Base-by-base conservation (phyloP, 2,329 filamentous ascomycete species). In the Coniosporium tulheliwenetii region DNA sequence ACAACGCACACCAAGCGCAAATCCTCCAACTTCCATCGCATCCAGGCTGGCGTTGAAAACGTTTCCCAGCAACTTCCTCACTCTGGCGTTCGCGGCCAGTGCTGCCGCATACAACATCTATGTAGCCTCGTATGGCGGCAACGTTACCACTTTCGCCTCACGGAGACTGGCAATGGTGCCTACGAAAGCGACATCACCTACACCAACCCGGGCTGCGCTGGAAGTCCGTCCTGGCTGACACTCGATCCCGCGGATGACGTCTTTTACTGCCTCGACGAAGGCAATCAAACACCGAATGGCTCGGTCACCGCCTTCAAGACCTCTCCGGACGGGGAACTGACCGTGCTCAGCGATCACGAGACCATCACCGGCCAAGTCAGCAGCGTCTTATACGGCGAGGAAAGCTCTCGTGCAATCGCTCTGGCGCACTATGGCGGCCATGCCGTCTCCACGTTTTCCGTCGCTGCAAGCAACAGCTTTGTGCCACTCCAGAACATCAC, bases 241-340 rank as follows among this genome's bases (percentile, higher is more conserved):
- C 62, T 76, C 14, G 70, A 76, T 51, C 55, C 62, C 43, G 51
- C 59, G 37, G 63, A 66, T 44, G 60, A 61, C 15, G 54, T 65
- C 10, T 59, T 81, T 9, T 77, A 73, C 58, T 81, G 76, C 56
- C 49, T 73, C 36, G 69, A 81, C 47, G 77, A 81, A 61, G 71
- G 67, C 15, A 57, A 69, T 37, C 53, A 54, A 15, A 52, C 51
- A 3, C 52, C 58, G n/a, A 65, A 71, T 45, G 73, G 71, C 39
- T 63, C 65, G 1, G 55, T 80, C 43, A 53, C 46, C 38, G 52
- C 55, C n/a, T 63, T 60, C 43, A 49, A 50, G 8, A 59, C 61
- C 41, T 54, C 50, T 38, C 39, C 47, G 9, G 55, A 65, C 46
- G 65, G 66, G 16, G 56, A 46, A 7, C 45, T 70, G 5, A 58